These are phyloP conservation scores for Keqinozyma sinolaborantium DNA, from an alignment of 1,139 yeast species.

Conservation along the genomic window DNA sequence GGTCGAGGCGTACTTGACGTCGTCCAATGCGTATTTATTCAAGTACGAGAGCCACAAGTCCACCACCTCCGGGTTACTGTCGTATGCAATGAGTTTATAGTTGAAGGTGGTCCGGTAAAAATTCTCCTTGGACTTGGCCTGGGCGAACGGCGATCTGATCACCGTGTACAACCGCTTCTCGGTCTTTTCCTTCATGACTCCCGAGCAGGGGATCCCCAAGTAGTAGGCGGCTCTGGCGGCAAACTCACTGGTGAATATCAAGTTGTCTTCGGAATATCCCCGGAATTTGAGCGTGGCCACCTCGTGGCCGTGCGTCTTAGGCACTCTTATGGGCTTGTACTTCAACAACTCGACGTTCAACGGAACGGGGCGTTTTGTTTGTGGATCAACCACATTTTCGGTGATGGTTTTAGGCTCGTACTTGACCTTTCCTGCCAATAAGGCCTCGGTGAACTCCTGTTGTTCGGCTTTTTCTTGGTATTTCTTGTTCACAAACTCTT, in stretches of 20 bases:
- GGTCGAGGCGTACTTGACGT: conserved; percentile 79
- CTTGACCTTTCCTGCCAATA: conserved; percentile 26
- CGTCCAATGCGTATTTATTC: conserved; percentile 72
- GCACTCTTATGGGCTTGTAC: conserved; percentile 74
- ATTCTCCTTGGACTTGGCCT: conserved; percentile 92
- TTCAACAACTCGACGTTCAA: conserved; percentile 79
- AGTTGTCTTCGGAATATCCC: conserved; percentile 66
- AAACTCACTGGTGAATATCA: conserved; percentile 80
- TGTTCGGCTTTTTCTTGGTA: conserved; percentile 26
- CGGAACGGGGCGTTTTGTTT: conserved; percentile 58
- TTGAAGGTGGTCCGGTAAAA: conserved; percentile 85
- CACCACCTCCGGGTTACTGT: conserved; percentile 80
- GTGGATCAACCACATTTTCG: conserved; percentile 25
- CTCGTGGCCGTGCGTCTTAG: conserved; percentile 64
- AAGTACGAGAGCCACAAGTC: conserved; percentile 81
- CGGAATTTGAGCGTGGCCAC: conserved; percentile 71
- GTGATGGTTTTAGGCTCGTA: conserved; percentile 42
- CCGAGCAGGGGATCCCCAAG: conserved; percentile 75
- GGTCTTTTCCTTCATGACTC: conserved; percentile 56
- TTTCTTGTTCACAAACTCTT: conserved; percentile 25
- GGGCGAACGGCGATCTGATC: conserved; percentile 88
- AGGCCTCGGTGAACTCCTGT: conserved; percentile 22
- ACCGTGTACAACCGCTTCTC: conserved; percentile 86
- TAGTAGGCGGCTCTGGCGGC: conserved; percentile 88
- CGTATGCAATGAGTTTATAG: conserved; percentile 71